Evolutionary conservation across 805 yeast species (phyloP), one percentile per base, ranked within the genome.

Genomic region (Kodamaea jinghongensis): DNA sequence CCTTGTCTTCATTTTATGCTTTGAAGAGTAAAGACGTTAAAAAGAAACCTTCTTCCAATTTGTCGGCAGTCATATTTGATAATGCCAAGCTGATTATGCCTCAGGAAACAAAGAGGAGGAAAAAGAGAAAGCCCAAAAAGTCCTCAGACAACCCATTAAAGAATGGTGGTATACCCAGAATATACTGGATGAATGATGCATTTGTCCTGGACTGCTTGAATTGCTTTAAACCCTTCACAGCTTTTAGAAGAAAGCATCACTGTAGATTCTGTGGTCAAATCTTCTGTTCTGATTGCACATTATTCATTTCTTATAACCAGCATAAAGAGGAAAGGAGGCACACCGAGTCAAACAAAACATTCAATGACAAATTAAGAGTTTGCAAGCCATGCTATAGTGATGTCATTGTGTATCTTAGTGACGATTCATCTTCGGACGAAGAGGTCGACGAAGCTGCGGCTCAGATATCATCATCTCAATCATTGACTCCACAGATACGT

Each of bases 191-290:
- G 87, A 88, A 90, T 52, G 97, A 91, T 64, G 86, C 91, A 30
- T 86, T 88, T 43, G 96, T 95, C 0, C 76, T 82, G 6, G 93
- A 88, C 46, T 91, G 99, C 54, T 79, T 88, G 42, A 73, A 83
- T 11, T 91, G 98, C 60, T 86, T 84, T 41, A 74, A 80, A 39
- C 77, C 79, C 3, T 91, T 91, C 55, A 78, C 85, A 1, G 84
- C 97, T 0, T 90, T 89, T 63, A 68, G 96, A 57, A 71, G 99
- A 49, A 85, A 86, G 48, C 99, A 91, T 57, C 99, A 91, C 61
- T 91, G 99, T 55, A 69, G 99, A 39, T 81, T 91, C 26, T 91
- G 99, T 63, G 99, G 99, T 2, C 96, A 90, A 59, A 90, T 91
- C 35, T 91, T 90, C 55, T 91, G 99, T 60, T 74, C 84, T 31